Percentiles rank a stretch among this genome's conserved stretches.
Evolutionary conservation across 441 rosid genomes (phyloP).

Genomic region (Aleurites moluccanus): DNA sequence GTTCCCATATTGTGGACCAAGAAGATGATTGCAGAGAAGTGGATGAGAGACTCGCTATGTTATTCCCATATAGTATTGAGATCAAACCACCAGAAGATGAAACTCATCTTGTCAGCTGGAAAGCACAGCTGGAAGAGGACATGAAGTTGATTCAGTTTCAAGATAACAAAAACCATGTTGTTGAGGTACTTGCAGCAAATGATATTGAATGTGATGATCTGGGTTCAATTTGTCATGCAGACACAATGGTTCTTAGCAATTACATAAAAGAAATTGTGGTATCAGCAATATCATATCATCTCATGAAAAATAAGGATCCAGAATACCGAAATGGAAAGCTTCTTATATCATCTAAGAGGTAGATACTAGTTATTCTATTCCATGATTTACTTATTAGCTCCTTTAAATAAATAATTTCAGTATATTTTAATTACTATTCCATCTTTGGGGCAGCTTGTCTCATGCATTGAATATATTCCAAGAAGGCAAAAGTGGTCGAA

Average conservation of each 20-base stretch:
- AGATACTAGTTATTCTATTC: constrained; percentile 15
- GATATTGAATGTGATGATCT: constrained; percentile 88
- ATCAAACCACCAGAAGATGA: constrained; percentile 89
- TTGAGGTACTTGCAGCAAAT: constrained; percentile 85
- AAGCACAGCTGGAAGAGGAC: constrained; percentile 81
- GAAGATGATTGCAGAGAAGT: constrained; percentile 64
- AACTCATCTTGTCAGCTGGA: constrained; percentile 77
- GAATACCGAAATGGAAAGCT: constrained; percentile 96
- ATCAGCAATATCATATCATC: constrained; percentile 86
- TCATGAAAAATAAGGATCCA: constrained; percentile 71
- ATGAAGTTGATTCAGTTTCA: constrained; percentile 80
- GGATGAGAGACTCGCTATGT: constrained; percentile 57
- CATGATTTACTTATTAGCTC: background rate
- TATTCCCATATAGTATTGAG: constrained; percentile 81
- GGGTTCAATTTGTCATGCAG: constrained; percentile 76
- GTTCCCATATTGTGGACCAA: constrained; percentile 69
- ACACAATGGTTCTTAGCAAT: constrained; percentile 66
- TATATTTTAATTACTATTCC: constrained; percentile 15
- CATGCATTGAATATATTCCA: constrained; percentile 85
- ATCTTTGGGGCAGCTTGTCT: constrained; percentile 66
- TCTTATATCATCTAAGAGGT: constrained; percentile 81
- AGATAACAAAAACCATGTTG: constrained; percentile 92
- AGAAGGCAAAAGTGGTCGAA: constrained; percentile 58
- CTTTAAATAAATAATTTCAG: background rate
- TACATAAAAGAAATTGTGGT: constrained; percentile 86